These are phyloP conservation scores for Drosera capensis DNA, from an alignment of 148 eudicot species.

Conservation along the genomic window DNA sequence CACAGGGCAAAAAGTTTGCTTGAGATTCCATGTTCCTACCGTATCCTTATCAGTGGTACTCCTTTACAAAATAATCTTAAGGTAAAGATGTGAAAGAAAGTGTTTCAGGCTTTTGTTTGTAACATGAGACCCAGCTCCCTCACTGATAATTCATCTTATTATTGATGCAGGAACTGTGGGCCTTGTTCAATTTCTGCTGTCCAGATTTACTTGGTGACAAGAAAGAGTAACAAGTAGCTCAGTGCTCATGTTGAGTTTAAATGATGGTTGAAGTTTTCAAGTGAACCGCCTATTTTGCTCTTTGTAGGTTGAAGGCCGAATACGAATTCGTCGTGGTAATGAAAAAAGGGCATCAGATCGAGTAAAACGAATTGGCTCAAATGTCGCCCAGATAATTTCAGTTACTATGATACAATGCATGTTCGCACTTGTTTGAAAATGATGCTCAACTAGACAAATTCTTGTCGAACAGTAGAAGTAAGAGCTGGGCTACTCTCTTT, in stretches of 20 bases:
- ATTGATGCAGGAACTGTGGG: slow-evolving; percentile 79
- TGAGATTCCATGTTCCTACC: slow-evolving; percentile 73
- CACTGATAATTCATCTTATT: slow-evolving; percentile 1
- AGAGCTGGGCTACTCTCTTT: too few species aligned
- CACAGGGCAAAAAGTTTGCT: slow-evolving; percentile 98
- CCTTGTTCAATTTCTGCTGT: slow-evolving; percentile 82
- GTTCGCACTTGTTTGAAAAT: neutral
- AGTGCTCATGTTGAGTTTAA: slow-evolving; percentile 1
- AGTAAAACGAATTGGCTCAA: slow-evolving; percentile 71
- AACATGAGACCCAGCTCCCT: neutral
- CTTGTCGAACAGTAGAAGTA: neutral
- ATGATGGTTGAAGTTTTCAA: neutral
- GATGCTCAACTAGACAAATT: neutral
- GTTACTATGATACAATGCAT: neutral
- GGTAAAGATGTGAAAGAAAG: slow-evolving; percentile 26
- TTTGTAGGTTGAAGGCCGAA: slow-evolving; percentile 60
- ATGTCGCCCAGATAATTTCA: slow-evolving; percentile 70
- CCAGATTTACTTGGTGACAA: slow-evolving; percentile 90
- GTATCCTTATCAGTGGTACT: slow-evolving; percentile 91
- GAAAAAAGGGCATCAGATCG: slow-evolving; percentile 86
- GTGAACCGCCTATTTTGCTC: slow-evolving; percentile 4
- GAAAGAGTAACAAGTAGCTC: slow-evolving; percentile 34
- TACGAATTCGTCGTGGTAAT: slow-evolving; percentile 86
- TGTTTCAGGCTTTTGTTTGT: neutral
- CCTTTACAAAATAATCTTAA: slow-evolving; percentile 91